Conservation (phyloP, 2,329 filamentous ascomycete species). For the Colletotrichum limetticola region DNA sequence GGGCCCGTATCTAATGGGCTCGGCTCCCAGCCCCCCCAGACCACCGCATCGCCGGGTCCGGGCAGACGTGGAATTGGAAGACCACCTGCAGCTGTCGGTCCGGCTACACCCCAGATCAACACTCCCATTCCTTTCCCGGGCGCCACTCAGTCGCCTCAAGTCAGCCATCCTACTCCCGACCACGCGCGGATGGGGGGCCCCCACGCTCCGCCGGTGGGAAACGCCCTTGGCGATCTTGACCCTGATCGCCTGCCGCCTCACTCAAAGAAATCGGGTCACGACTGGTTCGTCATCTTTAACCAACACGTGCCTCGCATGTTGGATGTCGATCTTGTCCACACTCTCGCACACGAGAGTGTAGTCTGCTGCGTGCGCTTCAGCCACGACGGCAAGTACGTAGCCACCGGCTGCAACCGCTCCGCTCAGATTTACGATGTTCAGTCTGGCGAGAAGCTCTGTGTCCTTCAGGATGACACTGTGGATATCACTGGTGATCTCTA, state of each 20-base stretch:
- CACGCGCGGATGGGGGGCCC: constrained; percentile 65
- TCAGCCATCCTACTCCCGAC: constrained; percentile 84
- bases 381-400: constrained; percentile 92
- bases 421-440: constrained; percentile 98
- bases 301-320: constrained; percentile 87
- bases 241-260: constrained; percentile 85
- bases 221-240: constrained; percentile 85
- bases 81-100: constrained; percentile 70
- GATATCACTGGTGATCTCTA: constrained; percentile 93
- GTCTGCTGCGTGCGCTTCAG: constrained; percentile 99
- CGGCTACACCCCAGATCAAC: constrained; percentile 92
- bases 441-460: constrained; percentile 86
- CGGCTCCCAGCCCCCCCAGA: constrained; percentile 83
- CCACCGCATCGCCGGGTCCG: constrained; percentile 87
- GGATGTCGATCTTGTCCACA: constrained; percentile 95
- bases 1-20: constrained; percentile 74
- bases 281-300: constrained; percentile 99
- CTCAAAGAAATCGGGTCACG: constrained; percentile 87
- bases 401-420: constrained; percentile 97
- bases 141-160: constrained; percentile 84
- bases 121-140: constrained; percentile 88
- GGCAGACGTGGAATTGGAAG: constrained; percentile 78
- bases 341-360: constrained; percentile 91
- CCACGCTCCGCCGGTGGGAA: constrained; percentile 56
- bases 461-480: constrained; percentile 88